These are phyloP conservation scores for Teunomyces pallodes DNA, from an alignment of 805 yeast species.

Conservation along the genomic window DNA sequence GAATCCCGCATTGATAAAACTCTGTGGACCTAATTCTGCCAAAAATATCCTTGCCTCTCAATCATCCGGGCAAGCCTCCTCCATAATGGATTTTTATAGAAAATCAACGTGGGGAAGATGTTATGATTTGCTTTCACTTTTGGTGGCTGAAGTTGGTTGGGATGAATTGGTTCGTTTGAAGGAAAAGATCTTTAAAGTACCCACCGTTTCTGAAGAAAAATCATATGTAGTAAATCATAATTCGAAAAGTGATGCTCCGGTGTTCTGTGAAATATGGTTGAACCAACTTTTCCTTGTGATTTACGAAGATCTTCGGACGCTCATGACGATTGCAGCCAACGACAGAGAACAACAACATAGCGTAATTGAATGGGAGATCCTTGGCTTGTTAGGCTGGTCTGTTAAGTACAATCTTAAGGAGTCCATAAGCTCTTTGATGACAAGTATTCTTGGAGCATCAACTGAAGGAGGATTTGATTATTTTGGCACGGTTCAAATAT, in stretches of 20 bases:
- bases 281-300: constrained; percentile 69
- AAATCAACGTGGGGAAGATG: constrained; percentile 42
- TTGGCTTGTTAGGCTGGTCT: constrained; percentile 55
- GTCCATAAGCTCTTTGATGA: constrained; percentile 35
- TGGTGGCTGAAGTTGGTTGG: constrained; percentile 80
- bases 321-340: constrained; percentile 24
- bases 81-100: constrained; percentile 31
- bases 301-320: constrained; percentile 53
- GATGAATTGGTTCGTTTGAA: constrained; percentile 65
- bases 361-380: constrained; percentile 72
- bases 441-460: constrained; percentile 50
- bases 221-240: constrained; percentile 19
- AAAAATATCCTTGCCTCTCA: constrained; percentile 30
- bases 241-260: neutral
- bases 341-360: constrained; percentile 41
- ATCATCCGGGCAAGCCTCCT: constrained; percentile 24
- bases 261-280: constrained; percentile 71
- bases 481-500: constrained; percentile 50
- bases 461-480: constrained; percentile 59
- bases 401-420: constrained; percentile 38
- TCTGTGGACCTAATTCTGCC: constrained; percentile 25
- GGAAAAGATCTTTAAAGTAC: constrained; percentile 55
- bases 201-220: constrained; percentile 40
- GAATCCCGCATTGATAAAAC: constrained; percentile 25
- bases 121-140: constrained; percentile 67